Conservation (phyloP, 495 filamentous ascomycete species). For the Podospora sp. region DNA sequence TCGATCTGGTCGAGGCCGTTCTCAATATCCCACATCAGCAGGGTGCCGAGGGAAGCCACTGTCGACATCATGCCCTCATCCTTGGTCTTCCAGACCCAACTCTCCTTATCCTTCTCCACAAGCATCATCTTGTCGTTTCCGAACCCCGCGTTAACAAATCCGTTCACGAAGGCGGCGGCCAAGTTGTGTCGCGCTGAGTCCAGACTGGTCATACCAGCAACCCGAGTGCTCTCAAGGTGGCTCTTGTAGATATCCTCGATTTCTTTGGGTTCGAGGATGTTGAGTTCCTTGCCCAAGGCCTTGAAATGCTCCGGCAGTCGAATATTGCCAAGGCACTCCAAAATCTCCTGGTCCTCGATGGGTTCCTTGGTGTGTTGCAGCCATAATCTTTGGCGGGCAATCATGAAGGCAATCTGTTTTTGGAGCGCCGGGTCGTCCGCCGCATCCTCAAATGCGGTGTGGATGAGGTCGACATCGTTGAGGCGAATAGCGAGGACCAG, state of each 20-base stretch:
- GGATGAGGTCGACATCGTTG: conserved; percentile 80
- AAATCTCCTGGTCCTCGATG: conserved; percentile 66
- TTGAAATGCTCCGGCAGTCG: conserved; percentile 92
- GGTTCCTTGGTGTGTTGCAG: conserved; percentile 65
- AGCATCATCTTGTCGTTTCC: conserved; percentile 98
- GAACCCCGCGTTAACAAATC: conserved; percentile 93
- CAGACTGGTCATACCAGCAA: conserved; percentile 87
- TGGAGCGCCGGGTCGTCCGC: conserved; percentile 73
- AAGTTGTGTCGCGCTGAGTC: conserved; percentile 96
- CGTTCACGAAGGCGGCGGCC: conserved; percentile 94
- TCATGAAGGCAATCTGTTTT: conserved; percentile 93
- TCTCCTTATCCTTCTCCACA: conserved; percentile 74
- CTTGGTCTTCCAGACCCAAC: conserved; percentile 99
- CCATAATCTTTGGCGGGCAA: conserved; percentile 88
- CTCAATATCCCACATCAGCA: conserved; percentile 90
- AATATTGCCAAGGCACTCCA: conserved; percentile 82
- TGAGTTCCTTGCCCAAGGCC: conserved; percentile 88
- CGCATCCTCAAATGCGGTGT: conserved; percentile 75
- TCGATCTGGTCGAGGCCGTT: conserved; percentile 88
- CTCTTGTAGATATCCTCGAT: conserved; percentile 99
- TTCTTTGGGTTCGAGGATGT: conserved; percentile 94
- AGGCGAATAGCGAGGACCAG: conserved; percentile 92
- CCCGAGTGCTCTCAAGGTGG: conserved; percentile 91
- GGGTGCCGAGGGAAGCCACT: conserved; percentile 85
- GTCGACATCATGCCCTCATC: conserved; percentile 97